Percentiles rank a stretch among this genome's conserved stretches.
These are phyloP conservation scores for Colletotrichum aenigma DNA, from an alignment of 2,329 filamentous ascomycete species.

Conservation along the genomic window DNA sequence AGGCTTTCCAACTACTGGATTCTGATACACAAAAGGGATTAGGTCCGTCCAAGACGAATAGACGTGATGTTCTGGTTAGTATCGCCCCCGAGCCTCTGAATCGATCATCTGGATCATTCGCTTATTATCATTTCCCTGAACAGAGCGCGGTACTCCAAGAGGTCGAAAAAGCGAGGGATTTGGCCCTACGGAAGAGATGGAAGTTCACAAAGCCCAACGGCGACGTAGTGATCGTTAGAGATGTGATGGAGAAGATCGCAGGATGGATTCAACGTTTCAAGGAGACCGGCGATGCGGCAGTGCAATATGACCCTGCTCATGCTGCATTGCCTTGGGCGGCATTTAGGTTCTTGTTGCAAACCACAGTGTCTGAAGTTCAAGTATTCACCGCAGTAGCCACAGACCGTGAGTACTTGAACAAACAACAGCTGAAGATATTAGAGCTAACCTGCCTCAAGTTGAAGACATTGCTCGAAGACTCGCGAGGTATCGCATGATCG, in stretches of 20 bases:
- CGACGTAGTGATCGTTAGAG: not conserved
- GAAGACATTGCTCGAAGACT: not conserved
- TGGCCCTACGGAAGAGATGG: not conserved
- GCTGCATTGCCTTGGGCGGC: constrained; percentile 33
- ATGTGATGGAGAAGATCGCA: constrained; percentile 12
- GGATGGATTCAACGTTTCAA: constrained; percentile 32
- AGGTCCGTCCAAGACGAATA: not conserved
- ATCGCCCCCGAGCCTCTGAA: not conserved
- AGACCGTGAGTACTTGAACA: not conserved
- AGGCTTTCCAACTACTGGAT: too few species aligned
- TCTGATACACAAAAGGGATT: too few species aligned
- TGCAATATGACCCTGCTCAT: constrained; percentile 29
- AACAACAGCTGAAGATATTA: not conserved
- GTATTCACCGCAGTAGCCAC: not conserved
- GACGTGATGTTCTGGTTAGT: not conserved
- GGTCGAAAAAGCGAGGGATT: not conserved
- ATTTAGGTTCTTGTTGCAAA: constrained; percentile 29
- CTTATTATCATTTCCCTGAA: not conserved
- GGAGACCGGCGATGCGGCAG: constrained; percentile 26
- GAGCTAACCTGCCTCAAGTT: not conserved
- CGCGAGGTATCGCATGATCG: not conserved
- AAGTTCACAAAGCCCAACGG: not conserved
- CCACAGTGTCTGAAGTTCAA: not conserved
- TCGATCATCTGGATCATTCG: not conserved
- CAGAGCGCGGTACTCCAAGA: not conserved